phyloP scores from a whole-genome alignment of 176 grass and related monocot genomes.

The Paspalum notatum region DNA sequence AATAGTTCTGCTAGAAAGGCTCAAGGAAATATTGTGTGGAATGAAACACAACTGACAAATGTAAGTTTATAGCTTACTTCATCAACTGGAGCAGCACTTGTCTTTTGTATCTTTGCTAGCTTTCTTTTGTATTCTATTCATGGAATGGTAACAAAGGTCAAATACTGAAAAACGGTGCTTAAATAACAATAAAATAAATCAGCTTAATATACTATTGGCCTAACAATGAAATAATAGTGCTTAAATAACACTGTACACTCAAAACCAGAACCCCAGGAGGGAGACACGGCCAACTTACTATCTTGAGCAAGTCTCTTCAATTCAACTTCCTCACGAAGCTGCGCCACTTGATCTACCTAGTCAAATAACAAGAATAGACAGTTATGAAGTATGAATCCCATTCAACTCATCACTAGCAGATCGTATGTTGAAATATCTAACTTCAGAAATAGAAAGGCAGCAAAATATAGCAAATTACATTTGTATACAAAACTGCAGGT shows the following conservation, averaged over 20 bases:
- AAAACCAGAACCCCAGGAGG: conserved; percentile 4
- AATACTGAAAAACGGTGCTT: conserved; percentile 12
- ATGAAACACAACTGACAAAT: conserved; percentile 10
- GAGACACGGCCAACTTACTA: conserved; percentile 49
- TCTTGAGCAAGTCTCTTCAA: conserved; percentile 72
- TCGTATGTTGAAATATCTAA: background rate
- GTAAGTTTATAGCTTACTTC: conserved; percentile 64
- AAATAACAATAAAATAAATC: too few relatives aligned
- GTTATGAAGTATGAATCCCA: conserved; percentile 23
- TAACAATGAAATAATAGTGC: conserved; percentile 9
- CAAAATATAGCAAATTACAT: background rate
- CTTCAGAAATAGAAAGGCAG: background rate
- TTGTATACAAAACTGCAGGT: background rate
- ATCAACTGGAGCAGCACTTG: conserved; percentile 52
- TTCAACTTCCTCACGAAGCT: conserved; percentile 83
- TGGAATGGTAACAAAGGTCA: conserved; percentile 18
- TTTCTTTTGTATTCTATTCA: conserved; percentile 80
- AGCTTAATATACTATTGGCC: background rate
- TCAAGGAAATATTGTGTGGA: background rate
- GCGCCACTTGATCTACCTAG: conserved; percentile 68
- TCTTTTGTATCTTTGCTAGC: conserved; percentile 69
- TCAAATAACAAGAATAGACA: conserved; percentile 42
- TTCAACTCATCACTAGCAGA: conserved; percentile 15
- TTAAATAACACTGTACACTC: conserved; percentile 1
- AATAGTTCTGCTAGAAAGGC: background rate